Percentiles rank a stretch among this genome's conserved stretches.
Evolutionary conservation across 2,329 filamentous ascomycete species (phyloP).

Genomic region (Exophiala spinifera): DNA sequence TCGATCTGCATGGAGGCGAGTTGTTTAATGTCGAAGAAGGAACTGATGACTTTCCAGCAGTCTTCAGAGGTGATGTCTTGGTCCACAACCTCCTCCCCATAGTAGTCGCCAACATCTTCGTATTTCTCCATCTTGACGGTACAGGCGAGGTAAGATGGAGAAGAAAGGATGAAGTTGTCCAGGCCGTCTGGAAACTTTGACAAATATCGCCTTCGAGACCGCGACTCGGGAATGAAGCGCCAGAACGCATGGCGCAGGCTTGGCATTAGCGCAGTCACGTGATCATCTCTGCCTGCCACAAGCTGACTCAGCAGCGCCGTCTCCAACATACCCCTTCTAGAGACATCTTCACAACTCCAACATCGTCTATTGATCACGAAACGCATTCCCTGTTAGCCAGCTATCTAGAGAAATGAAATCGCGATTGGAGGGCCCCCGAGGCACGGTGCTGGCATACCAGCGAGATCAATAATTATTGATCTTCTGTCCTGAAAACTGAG

Average conservation of each 20-base stretch:
- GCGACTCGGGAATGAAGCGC: slow-evolving; percentile 2
- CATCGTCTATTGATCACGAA: no score
- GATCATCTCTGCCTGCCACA: neutral
- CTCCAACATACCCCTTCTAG: no score
- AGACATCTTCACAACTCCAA: no score
- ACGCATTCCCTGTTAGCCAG: no score
- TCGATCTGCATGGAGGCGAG: slow-evolving; percentile 96
- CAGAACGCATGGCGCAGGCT: slow-evolving; percentile 1
- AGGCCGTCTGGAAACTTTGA: slow-evolving; percentile 5
- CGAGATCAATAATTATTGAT: no score
- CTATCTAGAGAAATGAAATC: no score
- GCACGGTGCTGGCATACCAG: no score
- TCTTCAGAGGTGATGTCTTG: slow-evolving; percentile 87
- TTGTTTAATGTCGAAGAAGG: slow-evolving; percentile 95
- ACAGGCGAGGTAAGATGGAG: neutral
- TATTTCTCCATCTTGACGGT: slow-evolving; percentile 50
- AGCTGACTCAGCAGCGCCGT: neutral
- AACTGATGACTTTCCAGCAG: slow-evolving; percentile 95
- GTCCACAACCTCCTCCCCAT: slow-evolving; percentile 65
- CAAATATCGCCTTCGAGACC: neutral
- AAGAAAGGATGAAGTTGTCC: slow-evolving; percentile 1
- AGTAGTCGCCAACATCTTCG: slow-evolving; percentile 48
- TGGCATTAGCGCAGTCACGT: slow-evolving; percentile 1
- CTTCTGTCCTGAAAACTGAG: no score
- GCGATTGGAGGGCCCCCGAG: no score